phyloP scores from a whole-genome alignment of 2,329 filamentous ascomycete genomes.

The Pyricularia pennisetigena region DNA sequence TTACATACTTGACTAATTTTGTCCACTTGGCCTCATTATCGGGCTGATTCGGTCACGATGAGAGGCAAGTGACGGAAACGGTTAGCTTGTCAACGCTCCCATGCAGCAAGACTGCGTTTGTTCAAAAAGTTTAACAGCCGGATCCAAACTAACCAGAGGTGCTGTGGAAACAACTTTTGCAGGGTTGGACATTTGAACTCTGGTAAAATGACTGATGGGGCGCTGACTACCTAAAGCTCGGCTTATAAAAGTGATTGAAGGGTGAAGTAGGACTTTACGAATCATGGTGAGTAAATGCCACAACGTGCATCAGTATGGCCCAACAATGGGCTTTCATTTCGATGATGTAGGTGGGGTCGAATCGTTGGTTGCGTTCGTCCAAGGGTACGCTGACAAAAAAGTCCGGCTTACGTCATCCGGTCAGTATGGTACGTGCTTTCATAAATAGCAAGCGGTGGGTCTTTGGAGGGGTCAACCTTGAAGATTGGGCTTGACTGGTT shows the following conservation, averaged over 20 bases:
- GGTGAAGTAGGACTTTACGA: background rate
- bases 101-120: background rate
- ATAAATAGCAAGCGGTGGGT: no score
- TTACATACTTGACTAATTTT: constrained; percentile 43
- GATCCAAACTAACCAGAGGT: background rate
- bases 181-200: background rate
- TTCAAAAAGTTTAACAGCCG: background rate
- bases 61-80: background rate
- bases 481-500: background rate
- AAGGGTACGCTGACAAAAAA: background rate
- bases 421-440: no score
- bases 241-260: background rate
- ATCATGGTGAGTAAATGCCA: background rate
- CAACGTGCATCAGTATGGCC: background rate
- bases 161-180: constrained; percentile 1
- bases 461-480: background rate
- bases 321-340: background rate
- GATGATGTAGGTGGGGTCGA: background rate
- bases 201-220: background rate
- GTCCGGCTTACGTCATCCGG: background rate
- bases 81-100: background rate
- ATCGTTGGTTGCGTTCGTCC: background rate
- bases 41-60: constrained; percentile 16
- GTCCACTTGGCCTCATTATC: constrained; percentile 49
- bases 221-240: background rate